A percentile compares a stretch with the other conserved stretches of the same genome.
These are phyloP conservation scores for Ophiostoma triangulosporum DNA, from an alignment of 2,329 filamentous ascomycete genomes.

Conservation along the genomic window DNA sequence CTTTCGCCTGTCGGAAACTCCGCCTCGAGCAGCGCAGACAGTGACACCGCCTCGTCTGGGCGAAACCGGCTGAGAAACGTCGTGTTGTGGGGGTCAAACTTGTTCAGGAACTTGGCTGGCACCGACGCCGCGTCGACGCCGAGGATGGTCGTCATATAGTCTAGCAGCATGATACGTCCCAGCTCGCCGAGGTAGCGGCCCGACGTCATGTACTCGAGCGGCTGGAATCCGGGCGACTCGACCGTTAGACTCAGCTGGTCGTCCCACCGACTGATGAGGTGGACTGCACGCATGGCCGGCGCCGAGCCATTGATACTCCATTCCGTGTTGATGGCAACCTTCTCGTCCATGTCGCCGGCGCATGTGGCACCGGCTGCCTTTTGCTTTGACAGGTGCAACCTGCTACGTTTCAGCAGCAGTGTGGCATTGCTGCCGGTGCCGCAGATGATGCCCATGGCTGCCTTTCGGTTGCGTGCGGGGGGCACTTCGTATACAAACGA, in stretches of 20 bases:
- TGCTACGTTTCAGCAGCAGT: conserved; percentile 51
- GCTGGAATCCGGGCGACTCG: conserved; percentile 63
- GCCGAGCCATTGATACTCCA: conserved; percentile 69
- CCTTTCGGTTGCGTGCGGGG: conserved; percentile 45
- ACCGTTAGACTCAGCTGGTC: conserved; percentile 49
- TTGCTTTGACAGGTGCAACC: conserved; percentile 48
- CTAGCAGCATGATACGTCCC: conserved; percentile 54
- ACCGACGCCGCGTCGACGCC: conserved; percentile 30
- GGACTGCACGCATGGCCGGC: conserved; percentile 47
- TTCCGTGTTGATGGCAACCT: conserved; percentile 67
- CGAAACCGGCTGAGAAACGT: conserved; percentile 59
- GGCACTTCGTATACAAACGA: conserved; percentile 63
- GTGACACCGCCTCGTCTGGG: conserved; percentile 31
- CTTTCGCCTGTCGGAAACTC: conserved; percentile 35
- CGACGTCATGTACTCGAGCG: conserved; percentile 73
- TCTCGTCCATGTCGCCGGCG: conserved; percentile 20
- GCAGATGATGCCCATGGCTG: conserved; percentile 68
- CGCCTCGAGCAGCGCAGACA: conserved; percentile 32
- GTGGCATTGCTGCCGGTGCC: conserved; percentile 75
- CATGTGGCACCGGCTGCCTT: conserved; percentile 30
- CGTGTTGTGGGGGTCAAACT: conserved; percentile 51
- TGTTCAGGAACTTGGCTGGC: conserved; percentile 39
- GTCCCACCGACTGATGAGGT: conserved; percentile 61
- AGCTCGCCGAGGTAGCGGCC: conserved; percentile 68
- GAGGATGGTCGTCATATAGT: conserved; percentile 41